Evolutionary conservation across 192 early-diverging fungal species (phyloP), one percentile per base, ranked within the genome.

Genomic region (Backusella mclennaniae): DNA sequence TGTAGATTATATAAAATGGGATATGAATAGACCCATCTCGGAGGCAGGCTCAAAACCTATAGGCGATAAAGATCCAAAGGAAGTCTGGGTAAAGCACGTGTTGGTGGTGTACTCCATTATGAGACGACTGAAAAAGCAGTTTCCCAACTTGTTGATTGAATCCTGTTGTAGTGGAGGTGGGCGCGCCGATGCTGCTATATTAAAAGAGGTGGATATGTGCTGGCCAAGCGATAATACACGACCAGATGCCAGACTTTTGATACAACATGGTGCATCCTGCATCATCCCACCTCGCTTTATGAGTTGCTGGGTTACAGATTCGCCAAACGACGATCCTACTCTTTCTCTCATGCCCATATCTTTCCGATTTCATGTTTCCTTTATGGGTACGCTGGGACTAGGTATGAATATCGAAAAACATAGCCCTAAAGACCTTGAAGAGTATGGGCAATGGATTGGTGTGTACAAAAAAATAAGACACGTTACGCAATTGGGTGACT

Each of bases 1-100:
- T 23, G 52, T 78, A 5, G 77, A 78, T 39, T 78, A 73, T 67
- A 78, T 78, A 31, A 78, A 78, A 52, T 78, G 77, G 77, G 77
- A 78, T 69, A 78, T 78, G 77, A 78, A 78, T 17, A 63, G 77
- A 35, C 72, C 77, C 29, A 68, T 78, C 19, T 35, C 38, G n/a
- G 72, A 73, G 68, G 77, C 63, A 12, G 66, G 71, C 3, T 69
- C 68, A 14, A 38, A 21, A 21, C 7, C 41, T 14, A 3, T 9
- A 41, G 33, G 35, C 46, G 6, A 63, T 23, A 35, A 36, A 75
- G 39, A 70, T 41, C 21, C 76, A 21, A 53, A 66, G 19, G 66
- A 73, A 26, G 35, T 78, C 2, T 78, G 77, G 77, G 42, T 68
- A 8, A 23, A 35, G 9, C 77, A 78, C 29, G 77, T 78, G 0